Conservation (phyloP, 371 early-diverging fungal genomes). For the Basidiobolus meristosporus region DNA sequence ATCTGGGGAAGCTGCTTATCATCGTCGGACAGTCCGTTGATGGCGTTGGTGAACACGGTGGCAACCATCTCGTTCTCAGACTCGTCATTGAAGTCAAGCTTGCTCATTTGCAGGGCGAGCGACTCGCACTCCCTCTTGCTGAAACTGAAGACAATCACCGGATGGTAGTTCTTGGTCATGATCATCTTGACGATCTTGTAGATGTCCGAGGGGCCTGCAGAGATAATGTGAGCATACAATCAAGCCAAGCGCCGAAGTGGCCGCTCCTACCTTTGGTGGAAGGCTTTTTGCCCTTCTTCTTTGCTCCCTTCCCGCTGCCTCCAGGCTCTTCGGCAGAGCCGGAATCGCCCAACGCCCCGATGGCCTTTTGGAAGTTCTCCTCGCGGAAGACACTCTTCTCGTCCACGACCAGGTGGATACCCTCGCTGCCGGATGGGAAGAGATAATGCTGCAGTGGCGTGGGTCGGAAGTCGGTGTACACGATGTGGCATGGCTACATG, state of each 20-base stretch:
- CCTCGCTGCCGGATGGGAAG: conserved; percentile 85
- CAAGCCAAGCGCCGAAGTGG: no score
- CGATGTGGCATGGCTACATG: conserved; percentile 81
- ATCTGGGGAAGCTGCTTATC: conserved; percentile 93
- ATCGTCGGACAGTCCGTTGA: conserved; percentile 75
- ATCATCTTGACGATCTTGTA: conserved; percentile 91
- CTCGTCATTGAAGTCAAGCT: conserved; percentile 87
- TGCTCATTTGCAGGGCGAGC: conserved; percentile 79
- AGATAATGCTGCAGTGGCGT: conserved; percentile 96
- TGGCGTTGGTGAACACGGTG: conserved; percentile 86
- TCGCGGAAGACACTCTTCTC: conserved; percentile 89
- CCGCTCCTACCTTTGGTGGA: no score
- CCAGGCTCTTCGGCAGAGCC: neutral
- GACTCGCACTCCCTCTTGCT: conserved; percentile 93
- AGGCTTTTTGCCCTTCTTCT: neutral
- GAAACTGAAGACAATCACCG: conserved; percentile 99
- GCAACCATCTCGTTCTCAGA: conserved; percentile 81
- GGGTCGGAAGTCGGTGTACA: conserved; percentile 98
- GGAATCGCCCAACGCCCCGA: conserved; percentile 35
- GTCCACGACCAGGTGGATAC: conserved; percentile 90
- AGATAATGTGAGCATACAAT: no score
- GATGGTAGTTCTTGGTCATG: conserved; percentile 83
- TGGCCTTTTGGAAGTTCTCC: conserved; percentile 84
- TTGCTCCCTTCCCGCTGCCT: conserved; percentile 1
- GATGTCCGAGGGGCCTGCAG: conserved; percentile 53